Base-by-base conservation (phyloP, 495 filamentous ascomycete species). In the Haplographium delicatum region DNA sequence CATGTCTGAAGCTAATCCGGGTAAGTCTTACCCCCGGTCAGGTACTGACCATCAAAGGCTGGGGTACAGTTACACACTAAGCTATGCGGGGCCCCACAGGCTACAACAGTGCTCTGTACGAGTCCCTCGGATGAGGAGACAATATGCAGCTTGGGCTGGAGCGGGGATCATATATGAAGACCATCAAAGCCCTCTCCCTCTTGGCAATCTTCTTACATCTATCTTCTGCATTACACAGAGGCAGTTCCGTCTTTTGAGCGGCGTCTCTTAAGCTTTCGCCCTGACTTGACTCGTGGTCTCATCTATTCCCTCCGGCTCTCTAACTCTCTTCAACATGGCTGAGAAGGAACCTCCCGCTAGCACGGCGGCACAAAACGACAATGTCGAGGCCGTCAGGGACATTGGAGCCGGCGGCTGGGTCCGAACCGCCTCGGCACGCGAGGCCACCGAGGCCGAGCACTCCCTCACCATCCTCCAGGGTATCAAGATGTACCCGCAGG, bases 401-500 rank as follows among this genome's bases (percentile, higher is more conserved):
- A n/a, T n/a, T n/a, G n/a, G n/a, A n/a, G n/a, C n/a, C n/a, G n/a
- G n/a, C n/a, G n/a, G n/a, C n/a, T n/a, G n/a, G n/a, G 37, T 18
- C 37, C 37, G 6, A 7, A 40, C 37, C 6, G 37, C 15, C 7
- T 7, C 6, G 15, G 37, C 37, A 6, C 37, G 37, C 37, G 8
- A 40, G 30, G 61, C 53, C 11, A 51, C 53, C n/a, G 46, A 44
- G 15, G 19, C 8, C 5, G 64, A 67, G 50, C 63, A 64, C 16
- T 26, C 45, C 15, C 58, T 67, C 51, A 56, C 48, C 27, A 31
- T 65, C 3, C 24, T 31, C 30, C 25, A 61, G 39, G 63, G 31
- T 33, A 50, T 69, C 40, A 54, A 50, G 27, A 55, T 60, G 19
- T 71, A 71, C 50, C 67, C 64, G n/a, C 63, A 68, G 40, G 68